Evolutionary conservation across 208 protist genomes (phyloP).

Genomic region (Blastocrithidia nonstop): DNA sequence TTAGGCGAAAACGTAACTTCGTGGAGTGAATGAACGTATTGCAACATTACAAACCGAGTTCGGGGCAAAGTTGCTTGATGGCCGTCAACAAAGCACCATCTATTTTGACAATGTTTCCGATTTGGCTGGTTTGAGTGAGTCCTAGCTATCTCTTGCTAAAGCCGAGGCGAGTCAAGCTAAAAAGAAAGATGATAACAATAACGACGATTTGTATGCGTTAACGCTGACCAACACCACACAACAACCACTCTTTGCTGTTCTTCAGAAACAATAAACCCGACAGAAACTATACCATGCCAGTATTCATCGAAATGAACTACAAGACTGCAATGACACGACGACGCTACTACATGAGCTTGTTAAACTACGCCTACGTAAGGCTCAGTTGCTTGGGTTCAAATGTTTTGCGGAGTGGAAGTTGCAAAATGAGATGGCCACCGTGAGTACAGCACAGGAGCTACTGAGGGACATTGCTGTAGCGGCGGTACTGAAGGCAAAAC

Average conservation of each 20-base stretch:
- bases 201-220: constrained; percentile 25
- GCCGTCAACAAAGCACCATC: constrained; percentile 11
- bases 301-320: constrained; percentile 7
- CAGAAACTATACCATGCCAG: constrained; percentile 23
- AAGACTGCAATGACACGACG: constrained; percentile 8
- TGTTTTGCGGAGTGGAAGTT: constrained; percentile 33
- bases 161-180: no score
- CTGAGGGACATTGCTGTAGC: constrained; percentile 9
- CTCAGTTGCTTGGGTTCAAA: constrained; percentile 19
- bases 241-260: constrained; percentile 20
- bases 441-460: constrained; percentile 9
- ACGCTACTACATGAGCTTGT: constrained; percentile 12
- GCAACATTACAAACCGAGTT: constrained; percentile 20
- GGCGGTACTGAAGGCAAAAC: background rate
- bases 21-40: constrained; percentile 18
- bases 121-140: constrained; percentile 20
- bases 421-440: constrained; percentile 29
- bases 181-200: constrained; percentile 13
- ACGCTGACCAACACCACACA: constrained; percentile 32
- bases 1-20: constrained; percentile 16
- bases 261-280: constrained; percentile 21
- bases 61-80: constrained; percentile 15
- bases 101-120: constrained; percentile 16
- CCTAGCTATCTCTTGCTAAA: constrained; percentile 11
- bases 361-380: constrained; percentile 22